A percentile compares a stretch with the other conserved stretches of the same genome.
Evolutionary conservation across 2,329 filamentous ascomycete species (phyloP).

Genomic region (Pleoardoris graminearum): DNA sequence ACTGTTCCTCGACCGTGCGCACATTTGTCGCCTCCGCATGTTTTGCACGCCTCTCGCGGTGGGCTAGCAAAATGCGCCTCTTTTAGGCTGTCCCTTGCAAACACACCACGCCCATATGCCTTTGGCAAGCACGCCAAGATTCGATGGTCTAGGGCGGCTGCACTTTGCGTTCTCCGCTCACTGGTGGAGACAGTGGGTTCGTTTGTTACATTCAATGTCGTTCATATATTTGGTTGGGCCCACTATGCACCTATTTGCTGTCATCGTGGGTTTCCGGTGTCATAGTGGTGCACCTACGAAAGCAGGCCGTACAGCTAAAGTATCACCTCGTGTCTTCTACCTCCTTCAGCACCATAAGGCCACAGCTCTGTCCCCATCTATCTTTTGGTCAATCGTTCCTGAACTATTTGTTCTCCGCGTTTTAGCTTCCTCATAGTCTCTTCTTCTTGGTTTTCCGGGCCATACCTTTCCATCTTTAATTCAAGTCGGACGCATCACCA

Average conservation of each 20-base stretch:
- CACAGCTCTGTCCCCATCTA: constrained; percentile 10
- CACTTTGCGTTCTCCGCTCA: constrained; percentile 15
- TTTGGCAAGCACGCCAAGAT: constrained; percentile 13
- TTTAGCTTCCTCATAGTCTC: constrained; percentile 8
- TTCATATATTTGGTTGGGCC: constrained; percentile 9
- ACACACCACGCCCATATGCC: constrained; percentile 14
- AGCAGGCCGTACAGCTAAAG: constrained; percentile 6
- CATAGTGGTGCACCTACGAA: constrained; percentile 13
- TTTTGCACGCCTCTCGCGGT: constrained; percentile 41
- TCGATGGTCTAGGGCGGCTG: constrained; percentile 14
- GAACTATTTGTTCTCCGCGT: constrained; percentile 7
- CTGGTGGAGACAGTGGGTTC: constrained; percentile 22
- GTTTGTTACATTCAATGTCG: constrained; percentile 6
- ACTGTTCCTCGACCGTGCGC: constrained; percentile 22
- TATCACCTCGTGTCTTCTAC: constrained; percentile 2
- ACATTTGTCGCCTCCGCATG: constrained; percentile 15
- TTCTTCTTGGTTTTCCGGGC: neutral
- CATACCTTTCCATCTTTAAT: constrained; percentile 2
- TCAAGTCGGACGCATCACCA: constrained; percentile 6
- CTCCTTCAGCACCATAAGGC: constrained; percentile 14
- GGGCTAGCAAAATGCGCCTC: constrained; percentile 38
- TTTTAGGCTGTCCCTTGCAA: constrained; percentile 31
- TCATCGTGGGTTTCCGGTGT: constrained; percentile 13
- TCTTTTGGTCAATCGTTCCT: constrained; percentile 9
- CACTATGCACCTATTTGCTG: constrained; percentile 10